Evolutionary conservation across 2,329 filamentous ascomycete genomes (phyloP).

Genomic region (Sclerotinia spermophila): DNA sequence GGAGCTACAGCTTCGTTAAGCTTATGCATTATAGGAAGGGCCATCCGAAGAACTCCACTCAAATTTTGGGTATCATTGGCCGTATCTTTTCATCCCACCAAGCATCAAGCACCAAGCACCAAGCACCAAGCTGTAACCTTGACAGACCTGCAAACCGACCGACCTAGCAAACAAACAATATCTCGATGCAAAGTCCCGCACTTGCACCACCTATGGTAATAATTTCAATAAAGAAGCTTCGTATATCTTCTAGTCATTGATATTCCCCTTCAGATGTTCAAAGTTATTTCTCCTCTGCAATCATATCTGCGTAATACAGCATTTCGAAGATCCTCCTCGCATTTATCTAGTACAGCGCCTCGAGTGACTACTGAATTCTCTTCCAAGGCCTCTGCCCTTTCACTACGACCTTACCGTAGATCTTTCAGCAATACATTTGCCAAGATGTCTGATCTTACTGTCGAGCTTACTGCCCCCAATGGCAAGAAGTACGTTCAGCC

Average conservation of each 20-base stretch:
- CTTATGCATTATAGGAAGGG: constrained; percentile 15
- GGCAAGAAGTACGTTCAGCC: constrained; percentile 69
- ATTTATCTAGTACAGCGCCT: not conserved
- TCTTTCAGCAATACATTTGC: constrained; percentile 24
- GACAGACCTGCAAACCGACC: not conserved
- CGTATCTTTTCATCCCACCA: constrained; percentile 16
- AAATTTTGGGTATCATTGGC: not conserved
- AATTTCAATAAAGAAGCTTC: not conserved
- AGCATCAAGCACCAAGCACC: not conserved
- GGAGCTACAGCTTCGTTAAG: not conserved
- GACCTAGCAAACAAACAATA: not conserved
- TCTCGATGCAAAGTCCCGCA: constrained; percentile 1
- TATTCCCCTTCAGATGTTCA: constrained; percentile 9
- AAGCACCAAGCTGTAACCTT: not conserved
- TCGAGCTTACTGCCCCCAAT: constrained; percentile 72
- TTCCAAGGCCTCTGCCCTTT: not conserved
- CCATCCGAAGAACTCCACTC: constrained; percentile 6
- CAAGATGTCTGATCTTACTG: constrained; percentile 43
- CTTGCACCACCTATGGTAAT: not conserved
- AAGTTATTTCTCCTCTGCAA: constrained; percentile 6
- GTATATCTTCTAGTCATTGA: not conserved
- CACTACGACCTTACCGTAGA: constrained; percentile 14
- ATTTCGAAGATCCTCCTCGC: not conserved
- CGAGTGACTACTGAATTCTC: not conserved
- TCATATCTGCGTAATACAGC: constrained; percentile 11